These are phyloP conservation scores for Pseudevernia furfuracea DNA, from an alignment of 495 filamentous ascomycete species.

Conservation along the genomic window DNA sequence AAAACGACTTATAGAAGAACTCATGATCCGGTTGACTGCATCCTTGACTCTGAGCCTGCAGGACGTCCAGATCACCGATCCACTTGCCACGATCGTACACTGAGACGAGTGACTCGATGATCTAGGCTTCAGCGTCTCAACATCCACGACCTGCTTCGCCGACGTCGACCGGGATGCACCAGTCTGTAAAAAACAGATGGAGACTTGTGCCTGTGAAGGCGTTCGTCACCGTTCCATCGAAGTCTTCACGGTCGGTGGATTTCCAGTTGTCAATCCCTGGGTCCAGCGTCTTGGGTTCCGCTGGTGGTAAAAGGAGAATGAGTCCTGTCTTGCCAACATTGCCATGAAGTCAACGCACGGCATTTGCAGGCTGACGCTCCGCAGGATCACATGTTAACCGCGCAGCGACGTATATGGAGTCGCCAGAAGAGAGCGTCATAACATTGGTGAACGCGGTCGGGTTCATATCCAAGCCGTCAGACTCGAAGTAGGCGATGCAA, in stretches of 20 bases:
- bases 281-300: slow-evolving; percentile 21
- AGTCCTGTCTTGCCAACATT: slow-evolving; percentile 35
- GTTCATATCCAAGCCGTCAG: slow-evolving; percentile 12
- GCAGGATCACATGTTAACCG: slow-evolving; percentile 29
- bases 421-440: slow-evolving; percentile 30
- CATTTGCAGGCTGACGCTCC: slow-evolving; percentile 6
- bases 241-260: slow-evolving; percentile 27
- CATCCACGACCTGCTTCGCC: slow-evolving; percentile 16
- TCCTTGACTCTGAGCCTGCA: not conserved
- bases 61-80: slow-evolving; percentile 36
- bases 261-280: slow-evolving; percentile 21
- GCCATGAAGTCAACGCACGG: slow-evolving; percentile 24
- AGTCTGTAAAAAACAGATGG: slow-evolving; percentile 37
- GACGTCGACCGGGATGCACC: slow-evolving; percentile 25
- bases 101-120: slow-evolving; percentile 31
- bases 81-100: slow-evolving; percentile 32
- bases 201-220: slow-evolving; percentile 32
- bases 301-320: slow-evolving; percentile 29
- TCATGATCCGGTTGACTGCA: not conserved
- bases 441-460: slow-evolving; percentile 9
- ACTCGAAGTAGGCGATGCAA: slow-evolving; percentile 17
- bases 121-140: slow-evolving; percentile 26
- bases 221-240: slow-evolving; percentile 29
- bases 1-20: not conserved
- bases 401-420: slow-evolving; percentile 32